Evolutionary conservation across 768 basidiomycete genomes (phyloP).

Genomic region (Termitomyces sp.): DNA sequence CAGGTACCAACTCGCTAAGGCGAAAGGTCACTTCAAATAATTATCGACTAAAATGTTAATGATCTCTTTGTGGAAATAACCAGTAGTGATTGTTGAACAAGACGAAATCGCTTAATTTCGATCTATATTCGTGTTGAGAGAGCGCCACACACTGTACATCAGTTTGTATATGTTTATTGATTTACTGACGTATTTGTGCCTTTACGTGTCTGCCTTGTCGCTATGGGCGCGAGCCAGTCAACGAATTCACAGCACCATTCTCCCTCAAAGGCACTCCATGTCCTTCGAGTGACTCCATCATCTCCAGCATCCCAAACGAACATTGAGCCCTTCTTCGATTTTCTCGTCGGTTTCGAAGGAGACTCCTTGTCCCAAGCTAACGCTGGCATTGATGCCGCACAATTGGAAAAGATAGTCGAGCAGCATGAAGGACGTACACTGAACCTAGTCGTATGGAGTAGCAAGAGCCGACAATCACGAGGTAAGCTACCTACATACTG

Average conservation of each 20-base stretch:
- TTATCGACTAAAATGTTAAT: too few species aligned
- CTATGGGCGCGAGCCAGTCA: conserved; percentile 77
- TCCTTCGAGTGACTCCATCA: conserved; percentile 82
- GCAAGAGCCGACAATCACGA: conserved; percentile 69
- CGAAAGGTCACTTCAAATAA: too few species aligned
- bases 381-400: conserved; percentile 62
- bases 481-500: conserved; percentile 37
- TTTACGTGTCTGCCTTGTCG: neutral
- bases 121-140: too few species aligned
- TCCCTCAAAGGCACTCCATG: conserved; percentile 72
- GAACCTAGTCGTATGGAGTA: conserved; percentile 80
- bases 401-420: conserved; percentile 80
- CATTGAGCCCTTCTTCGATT: conserved; percentile 95
- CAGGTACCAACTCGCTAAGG: too few species aligned
- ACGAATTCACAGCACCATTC: conserved; percentile 41
- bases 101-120: too few species aligned
- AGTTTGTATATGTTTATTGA: conserved; percentile 11
- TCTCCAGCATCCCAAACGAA: conserved; percentile 86
- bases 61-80: too few species aligned
- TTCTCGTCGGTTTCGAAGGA: conserved; percentile 88
- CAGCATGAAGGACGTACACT: conserved; percentile 68
- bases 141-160: neutral
- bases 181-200: neutral
- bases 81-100: too few species aligned
- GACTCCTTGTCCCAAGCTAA: conserved; percentile 48